Evolutionary conservation across 768 basidiomycete species (phyloP), one percentile per base, ranked within the genome.

Genomic region (Butyriboletus loyo): DNA sequence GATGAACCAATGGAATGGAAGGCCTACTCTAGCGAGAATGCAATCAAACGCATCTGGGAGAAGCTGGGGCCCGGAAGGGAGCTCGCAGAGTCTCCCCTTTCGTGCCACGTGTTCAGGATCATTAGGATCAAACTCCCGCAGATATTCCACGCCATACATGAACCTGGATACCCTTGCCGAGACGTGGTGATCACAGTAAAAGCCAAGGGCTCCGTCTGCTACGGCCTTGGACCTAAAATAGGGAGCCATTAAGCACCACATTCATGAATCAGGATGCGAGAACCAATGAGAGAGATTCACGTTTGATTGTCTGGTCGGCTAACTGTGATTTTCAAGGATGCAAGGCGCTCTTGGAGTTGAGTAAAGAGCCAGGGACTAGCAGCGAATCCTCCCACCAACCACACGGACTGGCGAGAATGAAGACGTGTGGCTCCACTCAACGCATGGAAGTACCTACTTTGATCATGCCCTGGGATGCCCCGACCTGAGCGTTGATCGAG

Each of bases 151-250:
- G 15, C 89, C 89, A 62, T 90, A 92, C 82, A 89, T 84, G 63
- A 80, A 89, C 65, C 78, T 88, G 28, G 87, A 86, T 74, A 89
- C 83, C 39, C 89, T 81, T 22, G 89, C 86, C 5, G 86, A 86
- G 50, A 92, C 89, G 59, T 89, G 85, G 55, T 90, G 89, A 61
- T 90, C 89, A 58, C 85, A 87, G 68, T 89, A 90, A 68, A 90
- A 92, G 27, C 87, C 87, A 56, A 91, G 81, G 2, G 88, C 87
- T 24, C 89, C 89, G 56, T 92, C 87, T 28, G 89, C 87, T 7
- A 90, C 88, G 4, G 89, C 89, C 68, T 92, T 92, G 17, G 89
- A 89, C 14, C 88, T 90, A 57, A n/a, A 60, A 50, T 11, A 19
- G 46, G 25, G 50, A 48, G 11, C 14, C 15, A 10, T 48, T 54